Evolutionary conservation across 2,329 filamentous ascomycete genomes (phyloP).

Genomic region (Podosphaera leucotricha): DNA sequence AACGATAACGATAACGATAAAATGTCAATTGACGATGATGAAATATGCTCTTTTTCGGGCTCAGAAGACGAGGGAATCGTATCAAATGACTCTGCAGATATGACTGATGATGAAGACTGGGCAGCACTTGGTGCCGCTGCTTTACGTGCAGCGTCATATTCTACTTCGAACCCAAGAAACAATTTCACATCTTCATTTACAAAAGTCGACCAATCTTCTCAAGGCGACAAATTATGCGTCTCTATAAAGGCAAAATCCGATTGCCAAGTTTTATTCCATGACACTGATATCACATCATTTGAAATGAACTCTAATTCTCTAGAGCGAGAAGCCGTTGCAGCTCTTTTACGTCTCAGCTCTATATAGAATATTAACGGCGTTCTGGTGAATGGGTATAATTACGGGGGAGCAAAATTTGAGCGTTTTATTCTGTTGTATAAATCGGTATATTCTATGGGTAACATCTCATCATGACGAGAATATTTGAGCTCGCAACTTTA

Average conservation of each 20-base stretch:
- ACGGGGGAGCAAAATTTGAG: no score
- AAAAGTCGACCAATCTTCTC: conserved; percentile 20
- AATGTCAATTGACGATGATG: conserved; percentile 69
- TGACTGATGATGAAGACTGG: conserved; percentile 95
- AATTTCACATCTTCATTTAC: conserved; percentile 24
- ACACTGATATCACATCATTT: conserved; percentile 25
- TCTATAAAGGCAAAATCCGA: conserved; percentile 14
- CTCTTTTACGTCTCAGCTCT: conserved; percentile 60
- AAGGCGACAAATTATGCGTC: conserved; percentile 16
- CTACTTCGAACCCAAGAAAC: conserved; percentile 28
- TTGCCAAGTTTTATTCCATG: conserved; percentile 13
- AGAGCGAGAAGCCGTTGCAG: conserved; percentile 63
- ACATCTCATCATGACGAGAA: no score
- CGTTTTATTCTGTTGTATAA: no score
- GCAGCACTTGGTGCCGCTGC: conserved; percentile 69
- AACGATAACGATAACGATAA: conserved; percentile 83
- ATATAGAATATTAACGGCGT: conserved; percentile 23
- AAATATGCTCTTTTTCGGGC: conserved; percentile 54
- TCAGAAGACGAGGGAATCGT: conserved; percentile 37
- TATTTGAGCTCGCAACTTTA: no score
- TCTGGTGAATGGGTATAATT: no score
- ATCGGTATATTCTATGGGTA: no score
- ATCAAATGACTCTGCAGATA: conserved; percentile 58
- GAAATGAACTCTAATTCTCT: conserved; percentile 32
- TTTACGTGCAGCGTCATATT: conserved; percentile 44